Evolutionary conservation across 2,329 filamentous ascomycete genomes (phyloP), one percentile per base, ranked within the genome.

Genomic region (Fusarium palustre): DNA sequence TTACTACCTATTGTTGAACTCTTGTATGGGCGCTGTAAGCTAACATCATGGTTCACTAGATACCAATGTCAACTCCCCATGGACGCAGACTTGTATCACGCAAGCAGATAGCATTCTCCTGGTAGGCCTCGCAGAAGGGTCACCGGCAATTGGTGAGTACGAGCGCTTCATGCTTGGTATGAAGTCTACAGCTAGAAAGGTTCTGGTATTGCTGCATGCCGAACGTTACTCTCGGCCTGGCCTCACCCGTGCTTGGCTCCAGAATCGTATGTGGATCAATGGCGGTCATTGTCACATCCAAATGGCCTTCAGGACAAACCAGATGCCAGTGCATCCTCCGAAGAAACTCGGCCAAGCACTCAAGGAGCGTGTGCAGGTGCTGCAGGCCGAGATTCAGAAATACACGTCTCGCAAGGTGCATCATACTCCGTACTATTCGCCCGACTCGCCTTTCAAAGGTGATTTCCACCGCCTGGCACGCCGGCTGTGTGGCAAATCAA

Each of bases 341-440:
- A 93, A 93, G 72, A 91, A 91, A 53, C 91, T 97, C 18, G 94
- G 95, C 1, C 92, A 91, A 7, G 93, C 91, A 1, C 82, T 99
- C 64, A 98, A 97, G 78, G 92, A 97, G 75, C 86, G 94, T 36
- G 96, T 99, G 7, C 95, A 99, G 78, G 94, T 96, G 8, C 80
- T 99, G 6, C 96, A 98, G 77, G 96, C 96, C 0, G 96, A 98
- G 77, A 97, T 99, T 22, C 95, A 98, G 76, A 98, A 97, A 77
- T 99, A 97, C 78, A 98, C 97, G 0, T 97, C 94, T 2, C 88
- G 93, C n/a, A 91, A 92, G 70, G 90, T 97, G n/a, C 90, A 92
- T 28, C 94, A 97, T 73, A 92, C 90, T 5, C 92, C 94, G 0
- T 88, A 97, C 36, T 99, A 98, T 77, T 94, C 94, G 0, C 90